Conservation (phyloP, 2,329 filamentous ascomycete genomes). For the Leptographium galeiforme region DNA sequence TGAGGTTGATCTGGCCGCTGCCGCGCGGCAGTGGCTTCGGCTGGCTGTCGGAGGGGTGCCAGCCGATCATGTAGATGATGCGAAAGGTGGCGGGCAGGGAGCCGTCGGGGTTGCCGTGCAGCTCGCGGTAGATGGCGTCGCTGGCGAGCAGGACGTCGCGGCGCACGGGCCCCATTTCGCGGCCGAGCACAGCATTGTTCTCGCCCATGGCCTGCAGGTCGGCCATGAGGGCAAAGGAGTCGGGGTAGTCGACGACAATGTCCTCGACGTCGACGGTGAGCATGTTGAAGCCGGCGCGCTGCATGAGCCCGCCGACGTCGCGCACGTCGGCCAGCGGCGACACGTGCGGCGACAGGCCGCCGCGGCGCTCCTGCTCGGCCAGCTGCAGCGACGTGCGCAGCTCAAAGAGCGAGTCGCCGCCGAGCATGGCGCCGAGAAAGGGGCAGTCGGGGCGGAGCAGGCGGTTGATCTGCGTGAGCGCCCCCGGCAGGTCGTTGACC, state of each 20-base stretch:
- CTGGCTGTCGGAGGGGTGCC: constrained; percentile 76
- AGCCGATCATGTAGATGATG: constrained; percentile 97
- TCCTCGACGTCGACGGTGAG: constrained; percentile 95
- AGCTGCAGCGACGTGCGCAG: constrained; percentile 86
- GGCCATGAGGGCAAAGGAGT: constrained; percentile 79
- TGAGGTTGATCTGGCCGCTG: constrained; percentile 76
- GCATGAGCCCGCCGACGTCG: constrained; percentile 78
- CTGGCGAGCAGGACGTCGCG: constrained; percentile 77
- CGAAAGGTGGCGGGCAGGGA: constrained; percentile 81
- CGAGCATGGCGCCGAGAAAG: constrained; percentile 92
- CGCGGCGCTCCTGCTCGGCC: constrained; percentile 76
- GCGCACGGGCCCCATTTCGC: constrained; percentile 64
- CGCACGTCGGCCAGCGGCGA: constrained; percentile 85
- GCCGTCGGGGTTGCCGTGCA: constrained; percentile 73
- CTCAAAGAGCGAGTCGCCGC: constrained; percentile 88
- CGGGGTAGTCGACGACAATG: constrained; percentile 87
- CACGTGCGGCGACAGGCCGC: constrained; percentile 83
- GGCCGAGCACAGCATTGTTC: constrained; percentile 73
- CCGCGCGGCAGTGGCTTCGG: constrained; percentile 69
- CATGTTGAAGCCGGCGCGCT: constrained; percentile 84
- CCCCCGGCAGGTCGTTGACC: constrained; percentile 88
- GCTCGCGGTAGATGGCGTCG: constrained; percentile 74
- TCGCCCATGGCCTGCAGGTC: constrained; percentile 97
- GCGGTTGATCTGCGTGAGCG: constrained; percentile 73
- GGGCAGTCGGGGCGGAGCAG: constrained; percentile 81